Evolutionary conservation across 257 asterid genomes (phyloP).

Genomic region (Scutellaria barbata): DNA sequence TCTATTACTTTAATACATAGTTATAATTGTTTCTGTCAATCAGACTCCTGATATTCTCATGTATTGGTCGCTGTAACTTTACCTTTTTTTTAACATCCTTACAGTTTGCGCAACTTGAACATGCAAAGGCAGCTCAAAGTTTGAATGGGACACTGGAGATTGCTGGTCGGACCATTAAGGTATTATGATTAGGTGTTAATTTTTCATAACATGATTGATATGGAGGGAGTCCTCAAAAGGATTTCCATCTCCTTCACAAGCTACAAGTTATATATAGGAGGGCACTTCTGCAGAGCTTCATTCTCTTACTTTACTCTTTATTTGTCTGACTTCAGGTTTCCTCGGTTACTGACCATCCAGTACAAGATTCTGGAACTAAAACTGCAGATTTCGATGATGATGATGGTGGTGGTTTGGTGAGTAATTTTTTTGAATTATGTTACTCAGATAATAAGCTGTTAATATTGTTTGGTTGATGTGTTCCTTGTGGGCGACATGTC

Average conservation of each 20-base stretch:
- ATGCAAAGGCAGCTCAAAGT: constrained; percentile 94
- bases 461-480: constrained; percentile 4
- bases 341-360: constrained; percentile 88
- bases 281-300: neutral
- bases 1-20: neutral
- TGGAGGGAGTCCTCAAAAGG: neutral
- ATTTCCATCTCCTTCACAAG: neutral
- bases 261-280: constrained; percentile 13
- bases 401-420: constrained; percentile 98
- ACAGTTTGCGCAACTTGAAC: constrained; percentile 89
- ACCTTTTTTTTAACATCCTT: constrained; percentile 24
- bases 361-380: constrained; percentile 87
- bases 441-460: constrained; percentile 7
- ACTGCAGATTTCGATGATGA: constrained; percentile 99
- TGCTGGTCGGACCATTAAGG: constrained; percentile 98
- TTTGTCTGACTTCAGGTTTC: constrained; percentile 68
- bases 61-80: constrained; percentile 1
- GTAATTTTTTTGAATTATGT: constrained; percentile 38
- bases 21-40: constrained; percentile 8
- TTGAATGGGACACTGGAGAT: constrained; percentile 92
- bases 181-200: constrained; percentile 29
- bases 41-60: neutral
- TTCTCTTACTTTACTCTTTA: constrained; percentile 1
- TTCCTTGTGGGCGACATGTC: neutral
- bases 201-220: constrained; percentile 20